Base-by-base conservation (phyloP, 75 land plant species). In the Adiantum capillusveneris region DNA sequence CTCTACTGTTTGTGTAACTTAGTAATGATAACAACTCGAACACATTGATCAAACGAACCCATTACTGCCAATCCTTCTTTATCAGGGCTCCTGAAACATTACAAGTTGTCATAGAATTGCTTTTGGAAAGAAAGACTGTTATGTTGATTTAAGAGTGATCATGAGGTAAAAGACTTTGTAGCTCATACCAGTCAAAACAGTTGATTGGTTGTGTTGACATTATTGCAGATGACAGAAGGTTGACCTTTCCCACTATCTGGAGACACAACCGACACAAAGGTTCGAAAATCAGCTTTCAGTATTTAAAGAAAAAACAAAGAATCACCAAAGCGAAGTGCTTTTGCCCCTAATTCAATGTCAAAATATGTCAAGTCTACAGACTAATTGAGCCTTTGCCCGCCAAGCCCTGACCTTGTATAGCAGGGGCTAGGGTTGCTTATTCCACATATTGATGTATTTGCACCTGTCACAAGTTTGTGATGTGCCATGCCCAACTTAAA, bases 21-120 rank as follows among this genome's bases (percentile, higher is more conserved):
- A 12, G 77, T 75, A 14, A 75, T 67, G 52, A 75, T 72, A 14
- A 59, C 31, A 57, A 65, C 66, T n/a, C 77, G 67, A 0, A 75
- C 29, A 65, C 73, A 69, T 45, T 75, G 77, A 64, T 75, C 77
- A 53, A 75, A 75, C 28, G 77, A 69, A 16, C 77, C 77, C 51
- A 73, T 56, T 6, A 75, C 68, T 43, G 77, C 77, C 18, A 75
- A 42, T 12, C 77, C 77, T 56, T 58, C 53, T 43, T 75, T 75
- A 39, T 75, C 77, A 14, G 72, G 77, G 37, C 73, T 75, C 77
- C 68, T 60, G 63, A 42, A 13, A 53, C 55, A 53, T 24, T 34
- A 34, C 3, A 9, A 34, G 7, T 34, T 34, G 37, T 34, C 7
- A 34, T 34, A 9, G 37, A 9, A 9, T 34, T 34, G 37, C 3